A percentile compares a stretch with the other conserved stretches of the same genome.
phyloP scores from a whole-genome alignment of 208 protist species.

The Crithidia bombi region DNA sequence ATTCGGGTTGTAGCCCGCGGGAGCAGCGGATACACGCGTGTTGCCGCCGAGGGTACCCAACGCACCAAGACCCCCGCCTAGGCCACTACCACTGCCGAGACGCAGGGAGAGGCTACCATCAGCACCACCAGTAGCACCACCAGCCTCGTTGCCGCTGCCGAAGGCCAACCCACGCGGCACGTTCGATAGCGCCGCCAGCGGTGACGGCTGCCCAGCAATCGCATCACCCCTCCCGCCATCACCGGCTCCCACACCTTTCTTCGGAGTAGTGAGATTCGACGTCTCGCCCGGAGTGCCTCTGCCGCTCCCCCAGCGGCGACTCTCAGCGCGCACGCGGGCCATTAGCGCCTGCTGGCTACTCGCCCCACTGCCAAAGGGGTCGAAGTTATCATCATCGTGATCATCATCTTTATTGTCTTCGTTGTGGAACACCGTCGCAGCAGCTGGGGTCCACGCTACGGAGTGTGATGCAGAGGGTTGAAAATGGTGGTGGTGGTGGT shows the following conservation, averaged over 20 bases:
- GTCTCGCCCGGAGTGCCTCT: not conserved
- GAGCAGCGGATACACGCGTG: not conserved
- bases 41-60: not conserved
- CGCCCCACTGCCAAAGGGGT: conserved; percentile 19
- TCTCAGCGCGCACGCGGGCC: conserved; percentile 30
- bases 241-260: too few relatives aligned
- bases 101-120: not conserved
- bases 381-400: conserved; percentile 5
- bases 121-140: not conserved
- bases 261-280: not conserved
- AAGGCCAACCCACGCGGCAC: conserved; percentile 3
- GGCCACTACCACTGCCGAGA: not conserved
- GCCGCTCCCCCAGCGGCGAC: conserved; percentile 12
- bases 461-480: not conserved
- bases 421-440: not conserved
- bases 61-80: not conserved
- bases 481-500: not conserved
- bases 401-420: not conserved
- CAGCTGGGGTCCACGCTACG: not conserved
- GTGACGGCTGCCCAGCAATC: not conserved
- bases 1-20: conserved; percentile 15
- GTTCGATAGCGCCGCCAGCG: conserved; percentile 5
- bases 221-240: not conserved
- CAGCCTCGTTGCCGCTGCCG: not conserved
- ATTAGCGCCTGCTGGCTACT: conserved; percentile 24